Evolutionary conservation across 163 green algal genomes (phyloP).

Genomic region (Scenedesmus sp.): DNA sequence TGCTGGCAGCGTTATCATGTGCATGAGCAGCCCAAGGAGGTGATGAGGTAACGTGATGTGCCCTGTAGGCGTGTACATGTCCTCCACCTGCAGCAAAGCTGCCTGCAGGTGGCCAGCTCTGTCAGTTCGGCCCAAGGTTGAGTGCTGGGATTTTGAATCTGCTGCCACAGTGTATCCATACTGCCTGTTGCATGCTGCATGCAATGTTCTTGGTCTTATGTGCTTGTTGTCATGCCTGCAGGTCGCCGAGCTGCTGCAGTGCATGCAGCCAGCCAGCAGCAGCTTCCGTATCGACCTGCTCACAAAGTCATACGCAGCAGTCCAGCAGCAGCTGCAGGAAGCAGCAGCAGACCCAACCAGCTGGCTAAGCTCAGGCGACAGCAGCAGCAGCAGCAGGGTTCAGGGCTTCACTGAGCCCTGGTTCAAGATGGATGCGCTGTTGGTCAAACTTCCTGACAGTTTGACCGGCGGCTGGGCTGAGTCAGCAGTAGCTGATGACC

Average conservation of each 20-base stretch:
- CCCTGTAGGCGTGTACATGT: no score
- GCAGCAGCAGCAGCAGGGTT: constrained; percentile 16
- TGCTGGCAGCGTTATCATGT: no score
- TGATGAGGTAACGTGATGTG: no score
- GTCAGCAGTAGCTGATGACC: constrained; percentile 49
- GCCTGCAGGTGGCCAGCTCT: no score
- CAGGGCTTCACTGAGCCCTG: constrained; percentile 79
- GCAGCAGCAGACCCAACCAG: constrained; percentile 16
- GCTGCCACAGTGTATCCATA: neutral
- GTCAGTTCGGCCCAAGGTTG: neutral
- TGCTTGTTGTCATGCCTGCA: neutral
- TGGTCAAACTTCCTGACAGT: constrained; percentile 29
- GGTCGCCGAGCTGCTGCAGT: constrained; percentile 58
- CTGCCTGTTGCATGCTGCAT: neutral
- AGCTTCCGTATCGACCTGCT: constrained; percentile 81
- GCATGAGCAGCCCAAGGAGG: no score
- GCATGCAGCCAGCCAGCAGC: constrained; percentile 61
- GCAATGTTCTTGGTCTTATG: neutral
- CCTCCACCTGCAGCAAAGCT: no score
- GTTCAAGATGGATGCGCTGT: constrained; percentile 83
- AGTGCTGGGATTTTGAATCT: neutral
- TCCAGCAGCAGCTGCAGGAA: constrained; percentile 45
- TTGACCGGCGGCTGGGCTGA: constrained; percentile 55
- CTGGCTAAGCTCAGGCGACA: neutral
- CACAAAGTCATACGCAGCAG: constrained; percentile 63